Conservation (phyloP, 495 filamentous ascomycete genomes). For the Immersiella caudata region DNA sequence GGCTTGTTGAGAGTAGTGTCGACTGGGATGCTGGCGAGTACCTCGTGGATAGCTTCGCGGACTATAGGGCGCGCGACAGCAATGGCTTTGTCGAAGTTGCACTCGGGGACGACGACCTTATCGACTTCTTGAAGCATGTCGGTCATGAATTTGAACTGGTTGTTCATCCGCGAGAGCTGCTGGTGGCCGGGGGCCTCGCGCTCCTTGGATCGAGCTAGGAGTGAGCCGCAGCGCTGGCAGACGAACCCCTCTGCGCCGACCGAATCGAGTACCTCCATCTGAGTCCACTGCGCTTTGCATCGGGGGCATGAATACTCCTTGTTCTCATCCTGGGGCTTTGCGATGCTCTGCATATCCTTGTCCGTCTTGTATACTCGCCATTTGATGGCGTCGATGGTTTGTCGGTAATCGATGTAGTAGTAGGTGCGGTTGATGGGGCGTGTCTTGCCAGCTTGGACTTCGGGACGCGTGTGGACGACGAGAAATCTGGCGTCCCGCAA, state of each 20-base stretch:
- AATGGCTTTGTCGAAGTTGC: constrained; percentile 81
- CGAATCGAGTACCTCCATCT: constrained; percentile 81
- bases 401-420: constrained; percentile 95
- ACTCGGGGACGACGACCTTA: constrained; percentile 75
- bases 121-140: constrained; percentile 87
- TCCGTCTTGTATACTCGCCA: constrained; percentile 85
- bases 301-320: constrained; percentile 88
- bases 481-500: constrained; percentile 86
- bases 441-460: constrained; percentile 76
- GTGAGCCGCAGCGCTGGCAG: constrained; percentile 77
- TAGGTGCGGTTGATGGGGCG: constrained; percentile 84
- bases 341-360: constrained; percentile 78
- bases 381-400: constrained; percentile 94
- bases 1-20: constrained; percentile 52
- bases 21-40: constrained; percentile 57
- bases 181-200: constrained; percentile 74
- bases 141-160: constrained; percentile 81
- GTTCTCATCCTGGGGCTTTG: constrained; percentile 76
- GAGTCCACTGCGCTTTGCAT: constrained; percentile 80
- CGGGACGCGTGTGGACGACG: constrained; percentile 77
- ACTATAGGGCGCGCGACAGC: constrained; percentile 60
- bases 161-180: constrained; percentile 82
- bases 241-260: constrained; percentile 69
- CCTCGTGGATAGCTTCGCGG: constrained; percentile 62
- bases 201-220: constrained; percentile 70